Evolutionary conservation across 129 eudicot species (phyloP).

Genomic region (Arctium lappa): DNA sequence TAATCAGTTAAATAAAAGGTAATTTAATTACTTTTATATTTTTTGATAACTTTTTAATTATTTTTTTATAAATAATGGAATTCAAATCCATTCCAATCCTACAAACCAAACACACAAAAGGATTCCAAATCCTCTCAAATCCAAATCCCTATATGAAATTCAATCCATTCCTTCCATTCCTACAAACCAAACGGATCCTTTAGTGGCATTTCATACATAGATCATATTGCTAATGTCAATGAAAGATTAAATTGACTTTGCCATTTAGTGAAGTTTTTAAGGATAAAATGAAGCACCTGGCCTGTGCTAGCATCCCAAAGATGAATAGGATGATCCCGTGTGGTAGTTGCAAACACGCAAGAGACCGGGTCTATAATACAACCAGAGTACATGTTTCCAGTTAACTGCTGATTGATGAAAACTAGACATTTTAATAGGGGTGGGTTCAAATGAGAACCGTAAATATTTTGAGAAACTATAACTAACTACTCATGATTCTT

Average conservation of each 20-base stretch:
- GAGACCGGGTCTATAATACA: conserved; percentile 66
- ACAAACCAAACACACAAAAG: too few species aligned
- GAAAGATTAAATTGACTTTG: not conserved
- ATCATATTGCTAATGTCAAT: not conserved
- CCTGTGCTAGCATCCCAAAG: conserved; percentile 94
- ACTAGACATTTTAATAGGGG: not conserved
- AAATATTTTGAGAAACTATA: not conserved
- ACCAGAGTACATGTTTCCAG: not conserved
- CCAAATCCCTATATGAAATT: too few species aligned
- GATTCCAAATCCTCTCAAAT: too few species aligned
- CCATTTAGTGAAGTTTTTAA: not conserved
- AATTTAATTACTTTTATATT: too few species aligned
- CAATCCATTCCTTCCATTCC: too few species aligned
- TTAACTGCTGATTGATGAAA: conserved; percentile 7
- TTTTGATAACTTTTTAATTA: too few species aligned
- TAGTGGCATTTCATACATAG: not conserved
- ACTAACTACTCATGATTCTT: not conserved
- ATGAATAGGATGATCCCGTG: conserved; percentile 98
- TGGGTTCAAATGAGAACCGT: not conserved
- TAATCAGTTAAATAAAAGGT: too few species aligned
- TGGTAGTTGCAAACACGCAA: conserved; percentile 84
- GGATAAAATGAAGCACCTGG: conserved; percentile 48
- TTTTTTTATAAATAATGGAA: too few species aligned
- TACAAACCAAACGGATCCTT: too few species aligned
- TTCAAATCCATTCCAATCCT: too few species aligned